These are phyloP conservation scores for Schizothecium vesticola DNA, from an alignment of 495 filamentous ascomycete genomes.

Conservation along the genomic window DNA sequence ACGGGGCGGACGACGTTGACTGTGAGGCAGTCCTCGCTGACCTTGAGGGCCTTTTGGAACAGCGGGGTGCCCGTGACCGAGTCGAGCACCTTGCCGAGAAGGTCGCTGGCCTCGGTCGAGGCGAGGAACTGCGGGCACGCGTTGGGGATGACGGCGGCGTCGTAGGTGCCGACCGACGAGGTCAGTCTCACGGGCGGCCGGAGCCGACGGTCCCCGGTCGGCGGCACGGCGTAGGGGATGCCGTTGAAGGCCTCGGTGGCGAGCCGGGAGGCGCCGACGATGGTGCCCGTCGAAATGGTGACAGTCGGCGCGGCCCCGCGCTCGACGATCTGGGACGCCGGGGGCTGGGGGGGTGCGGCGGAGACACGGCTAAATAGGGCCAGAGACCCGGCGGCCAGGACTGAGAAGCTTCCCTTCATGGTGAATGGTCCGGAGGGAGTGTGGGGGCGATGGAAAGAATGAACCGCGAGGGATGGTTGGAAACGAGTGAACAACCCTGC, in stretches of 20 bases:
- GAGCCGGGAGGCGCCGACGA: conserved; percentile 38
- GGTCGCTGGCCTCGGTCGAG: conserved; percentile 36
- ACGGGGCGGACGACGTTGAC: conserved; percentile 60
- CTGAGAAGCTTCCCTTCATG: conserved; percentile 27
- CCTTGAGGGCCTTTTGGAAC: conserved; percentile 44
- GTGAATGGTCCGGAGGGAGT: conserved; percentile 3
- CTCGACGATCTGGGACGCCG: conserved; percentile 26
- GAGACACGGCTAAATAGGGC: conserved; percentile 22
- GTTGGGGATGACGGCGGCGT: conserved; percentile 44
- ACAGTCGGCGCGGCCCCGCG: conserved; percentile 44
- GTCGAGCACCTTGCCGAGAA: conserved; percentile 46
- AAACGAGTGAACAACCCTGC: background rate
- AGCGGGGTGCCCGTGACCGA: conserved; percentile 51
- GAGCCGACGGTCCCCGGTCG: conserved; percentile 39
- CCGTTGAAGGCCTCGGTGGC: conserved; percentile 42
- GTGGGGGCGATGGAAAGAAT: background rate
- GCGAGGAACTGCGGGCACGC: conserved; percentile 54
- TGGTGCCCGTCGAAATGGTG: conserved; percentile 40
- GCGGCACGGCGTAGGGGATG: conserved; percentile 45
- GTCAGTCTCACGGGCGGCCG: conserved; percentile 38
- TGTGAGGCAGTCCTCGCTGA: conserved; percentile 64
- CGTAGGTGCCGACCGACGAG: conserved; percentile 42
- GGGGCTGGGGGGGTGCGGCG: conserved; percentile 29
- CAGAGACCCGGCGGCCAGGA: conserved; percentile 16
- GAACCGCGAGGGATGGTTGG: background rate